phyloP scores from a whole-genome alignment of 176 grass and related monocot species.

The Microstegium vimineum region DNA sequence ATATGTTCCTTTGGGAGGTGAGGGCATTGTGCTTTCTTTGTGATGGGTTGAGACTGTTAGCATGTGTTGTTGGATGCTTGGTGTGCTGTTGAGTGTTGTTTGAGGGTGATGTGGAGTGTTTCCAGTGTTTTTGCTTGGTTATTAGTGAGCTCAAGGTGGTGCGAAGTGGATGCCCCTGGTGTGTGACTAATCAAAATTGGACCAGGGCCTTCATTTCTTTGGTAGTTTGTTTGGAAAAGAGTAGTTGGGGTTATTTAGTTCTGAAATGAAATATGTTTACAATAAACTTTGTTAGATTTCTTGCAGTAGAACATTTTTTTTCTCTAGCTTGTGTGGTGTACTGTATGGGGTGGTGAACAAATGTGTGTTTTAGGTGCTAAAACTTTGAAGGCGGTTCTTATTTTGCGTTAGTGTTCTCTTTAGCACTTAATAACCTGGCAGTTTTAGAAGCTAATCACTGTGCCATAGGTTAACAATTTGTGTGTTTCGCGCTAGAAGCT shows the following conservation, averaged over 20 bases:
- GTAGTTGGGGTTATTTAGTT: neutral
- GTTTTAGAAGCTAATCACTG: neutral
- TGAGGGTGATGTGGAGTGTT: neutral
- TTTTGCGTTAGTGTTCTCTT: neutral
- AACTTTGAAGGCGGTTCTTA: neutral
- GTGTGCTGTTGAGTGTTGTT: neutral
- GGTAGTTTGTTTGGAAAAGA: neutral
- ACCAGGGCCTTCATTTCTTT: neutral
- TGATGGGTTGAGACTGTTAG: neutral
- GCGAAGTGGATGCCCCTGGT: neutral
- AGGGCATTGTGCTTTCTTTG: conserved; percentile 7
- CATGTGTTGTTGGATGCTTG: neutral
- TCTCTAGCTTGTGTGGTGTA: neutral
- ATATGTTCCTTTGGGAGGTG: conserved; percentile 83
- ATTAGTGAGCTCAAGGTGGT: conserved; percentile 34
- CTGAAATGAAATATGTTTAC: neutral
- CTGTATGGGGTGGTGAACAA: neutral
- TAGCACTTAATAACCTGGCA: neutral
- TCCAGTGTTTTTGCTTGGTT: neutral
- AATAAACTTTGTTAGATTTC: neutral
- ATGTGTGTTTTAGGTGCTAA: neutral
- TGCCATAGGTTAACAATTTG: neutral
- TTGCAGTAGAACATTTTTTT: neutral
- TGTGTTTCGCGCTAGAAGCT: neutral
- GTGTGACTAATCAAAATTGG: neutral